Evolutionary conservation across 2,329 filamentous ascomycete genomes (phyloP).

Genomic region (Canariomyces notabilis): DNA sequence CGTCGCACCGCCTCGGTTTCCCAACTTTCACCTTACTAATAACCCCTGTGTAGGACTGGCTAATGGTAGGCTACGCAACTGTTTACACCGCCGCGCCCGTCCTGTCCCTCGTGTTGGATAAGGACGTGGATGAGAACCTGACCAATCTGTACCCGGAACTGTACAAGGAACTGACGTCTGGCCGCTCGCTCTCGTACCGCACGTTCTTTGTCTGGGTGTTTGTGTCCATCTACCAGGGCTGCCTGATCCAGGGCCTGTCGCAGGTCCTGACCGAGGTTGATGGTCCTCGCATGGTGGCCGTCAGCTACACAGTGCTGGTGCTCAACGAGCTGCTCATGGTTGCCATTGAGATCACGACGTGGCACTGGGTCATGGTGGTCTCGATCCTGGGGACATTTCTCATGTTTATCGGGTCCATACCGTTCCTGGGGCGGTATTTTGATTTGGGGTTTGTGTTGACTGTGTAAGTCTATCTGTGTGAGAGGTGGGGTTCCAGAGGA

Average conservation of each 20-base stretch:
- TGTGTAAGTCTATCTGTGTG: slow-evolving; percentile 41
- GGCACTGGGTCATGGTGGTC: slow-evolving; percentile 89
- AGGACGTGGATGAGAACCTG: slow-evolving; percentile 88
- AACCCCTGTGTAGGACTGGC: slow-evolving; percentile 62
- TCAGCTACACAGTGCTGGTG: slow-evolving; percentile 87
- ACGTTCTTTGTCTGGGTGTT: slow-evolving; percentile 97
- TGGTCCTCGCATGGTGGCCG: slow-evolving; percentile 71
- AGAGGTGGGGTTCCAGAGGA: too few species aligned
- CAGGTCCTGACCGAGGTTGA: slow-evolving; percentile 81
- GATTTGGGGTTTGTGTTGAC: slow-evolving; percentile 75
- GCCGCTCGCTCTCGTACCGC: slow-evolving; percentile 79
- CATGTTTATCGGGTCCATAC: slow-evolving; percentile 75
- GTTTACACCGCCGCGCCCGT: slow-evolving; percentile 93
- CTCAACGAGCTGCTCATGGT: slow-evolving; percentile 97
- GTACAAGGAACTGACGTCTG: slow-evolving; percentile 93
- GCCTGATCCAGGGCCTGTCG: slow-evolving; percentile 89
- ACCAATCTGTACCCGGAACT: slow-evolving; percentile 95
- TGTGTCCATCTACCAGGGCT: slow-evolving; percentile 91
- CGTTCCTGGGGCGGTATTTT: slow-evolving; percentile 86
- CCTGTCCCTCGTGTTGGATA: slow-evolving; percentile 87
- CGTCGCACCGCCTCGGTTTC: background rate
- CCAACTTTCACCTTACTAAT: background rate
- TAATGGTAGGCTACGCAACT: slow-evolving; percentile 93
- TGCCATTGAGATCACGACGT: slow-evolving; percentile 91
- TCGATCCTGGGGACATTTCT: slow-evolving; percentile 76